Evolutionary conservation across 2,329 filamentous ascomycete genomes (phyloP), one percentile per base, ranked within the genome.

Genomic region (Microdochium bolleyi): DNA sequence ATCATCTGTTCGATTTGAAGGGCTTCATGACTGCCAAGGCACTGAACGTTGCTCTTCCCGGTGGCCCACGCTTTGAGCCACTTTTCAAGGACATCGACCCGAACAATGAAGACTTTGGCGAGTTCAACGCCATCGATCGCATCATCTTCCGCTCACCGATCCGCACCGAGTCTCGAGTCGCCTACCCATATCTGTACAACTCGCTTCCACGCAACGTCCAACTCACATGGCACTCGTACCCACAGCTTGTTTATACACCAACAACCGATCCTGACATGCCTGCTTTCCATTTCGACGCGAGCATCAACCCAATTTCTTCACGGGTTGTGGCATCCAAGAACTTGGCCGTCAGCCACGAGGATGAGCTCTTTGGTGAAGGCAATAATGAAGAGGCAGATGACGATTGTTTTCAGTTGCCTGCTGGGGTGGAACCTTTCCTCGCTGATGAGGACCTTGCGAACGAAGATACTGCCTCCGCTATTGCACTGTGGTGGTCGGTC

Each of bases 71-170:
- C 27, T 99, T 99, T 58, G 94, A 99, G 70, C 94, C 94, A 24
- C 70, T 99, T 21, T 99, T 96, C 77, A 99, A 99, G 72, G 94
- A 99, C 62, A 92, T 99, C 56, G 92, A 99, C 68, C 94, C 94
- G 2, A 99, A 99, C 62, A 92, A 97, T 61, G 94, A 99, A 69
- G 94, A 99, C 66, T 99, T 99, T 71, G 94, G 94, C 70, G 94
- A 99, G 70, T 99, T 99, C 78, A 99, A 99, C 65, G 94, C 94
- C 32, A 99, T 99, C 62, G 94, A 99, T 65, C 89, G 95, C 61
- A 99, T 99, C 71, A 99, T 99, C 60, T 99, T 99, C 79, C 88
- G 94, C 58, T 87, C 88, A 49, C 92, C 92, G 1, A 95, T 97
- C 58, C 85, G 92, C 60, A 99, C 92, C 9, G 94, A 99, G 71